A percentile compares a stretch with the other conserved stretches of the same genome.
Conservation (phyloP, 208 protist species). For the Trypanosoma conorhini region DNA sequence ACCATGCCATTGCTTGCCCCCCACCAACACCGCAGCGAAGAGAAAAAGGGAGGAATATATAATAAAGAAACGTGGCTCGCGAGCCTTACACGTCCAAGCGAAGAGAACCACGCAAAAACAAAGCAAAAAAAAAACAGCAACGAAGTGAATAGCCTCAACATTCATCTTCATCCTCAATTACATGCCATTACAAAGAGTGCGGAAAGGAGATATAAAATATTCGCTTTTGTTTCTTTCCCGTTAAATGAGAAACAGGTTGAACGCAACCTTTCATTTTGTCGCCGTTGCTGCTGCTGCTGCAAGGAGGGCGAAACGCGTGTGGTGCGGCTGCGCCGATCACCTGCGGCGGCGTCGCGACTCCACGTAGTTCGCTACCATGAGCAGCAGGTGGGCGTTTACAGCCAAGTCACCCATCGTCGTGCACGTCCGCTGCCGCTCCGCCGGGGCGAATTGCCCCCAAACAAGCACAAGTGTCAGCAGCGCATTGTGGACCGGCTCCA, state of each 20-base stretch:
- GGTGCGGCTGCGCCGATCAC: not conserved
- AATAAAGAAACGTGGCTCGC: too few species aligned
- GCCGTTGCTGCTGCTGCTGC: too few species aligned
- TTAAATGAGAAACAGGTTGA: too few species aligned
- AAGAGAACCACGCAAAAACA: too few species aligned
- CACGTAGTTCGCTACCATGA: constrained; percentile 11
- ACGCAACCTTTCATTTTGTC: too few species aligned
- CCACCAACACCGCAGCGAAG: too few species aligned
- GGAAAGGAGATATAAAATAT: not conserved
- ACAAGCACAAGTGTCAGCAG: constrained; percentile 29
- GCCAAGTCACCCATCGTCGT: constrained; percentile 7
- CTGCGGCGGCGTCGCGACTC: constrained; percentile 10
- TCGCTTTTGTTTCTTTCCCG: not conserved
- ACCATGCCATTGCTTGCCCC: too few species aligned
- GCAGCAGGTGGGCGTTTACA: constrained; percentile 8
- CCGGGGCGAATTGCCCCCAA: constrained; percentile 27
- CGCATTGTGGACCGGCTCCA: constrained; percentile 8
- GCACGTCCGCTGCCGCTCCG: constrained; percentile 3
- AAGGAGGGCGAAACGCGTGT: not conserved
- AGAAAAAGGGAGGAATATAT: too few species aligned
- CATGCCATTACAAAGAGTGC: not conserved
- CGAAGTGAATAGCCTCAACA: too few species aligned
- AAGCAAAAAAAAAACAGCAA: too few species aligned
- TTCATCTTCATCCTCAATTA: not conserved
- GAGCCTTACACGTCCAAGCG: too few species aligned